phyloP scores from a whole-genome alignment of 768 basidiomycete species.

The Termitomyces sp. region DNA sequence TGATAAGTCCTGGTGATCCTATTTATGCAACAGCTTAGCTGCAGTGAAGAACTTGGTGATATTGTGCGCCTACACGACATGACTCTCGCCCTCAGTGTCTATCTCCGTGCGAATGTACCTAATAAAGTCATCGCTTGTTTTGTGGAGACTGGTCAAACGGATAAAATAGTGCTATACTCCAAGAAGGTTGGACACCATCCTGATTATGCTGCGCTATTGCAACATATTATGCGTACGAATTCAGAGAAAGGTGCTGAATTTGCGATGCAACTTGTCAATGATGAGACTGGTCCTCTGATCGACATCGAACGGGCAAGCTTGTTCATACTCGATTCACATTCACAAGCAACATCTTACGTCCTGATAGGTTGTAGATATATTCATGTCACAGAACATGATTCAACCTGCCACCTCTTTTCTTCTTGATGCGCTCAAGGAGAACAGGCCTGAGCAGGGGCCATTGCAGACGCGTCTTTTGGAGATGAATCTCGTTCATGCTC shows the following conservation, averaged over 20 bases:
- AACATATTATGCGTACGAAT: constrained; percentile 94
- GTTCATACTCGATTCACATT: neutral
- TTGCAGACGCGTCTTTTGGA: constrained; percentile 95
- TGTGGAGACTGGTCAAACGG: constrained; percentile 96
- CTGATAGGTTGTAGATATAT: constrained; percentile 87
- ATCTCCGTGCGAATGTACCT: constrained; percentile 94
- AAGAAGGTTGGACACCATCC: constrained; percentile 95
- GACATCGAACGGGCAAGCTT: constrained; percentile 80
- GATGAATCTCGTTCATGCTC: constrained; percentile 96
- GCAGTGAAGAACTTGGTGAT: constrained; percentile 97
- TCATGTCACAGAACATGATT: constrained; percentile 99
- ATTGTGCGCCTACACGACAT: constrained; percentile 93
- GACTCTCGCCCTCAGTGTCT: constrained; percentile 95
- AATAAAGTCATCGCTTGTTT: constrained; percentile 99
- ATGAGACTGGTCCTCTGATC: constrained; percentile 87
- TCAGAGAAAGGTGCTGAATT: constrained; percentile 99
- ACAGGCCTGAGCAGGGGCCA: constrained; percentile 93
- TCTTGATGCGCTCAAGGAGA: constrained; percentile 95
- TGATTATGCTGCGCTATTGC: constrained; percentile 87
- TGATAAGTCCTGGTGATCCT: neutral
- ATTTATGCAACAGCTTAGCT: constrained; percentile 67
- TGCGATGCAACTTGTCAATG: constrained; percentile 89
- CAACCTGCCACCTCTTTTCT: constrained; percentile 98
- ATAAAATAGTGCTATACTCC: constrained; percentile 95
- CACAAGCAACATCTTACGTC: neutral